Evolutionary conservation across 2,329 filamentous ascomycete genomes (phyloP), one percentile per base, ranked within the genome.

Genomic region (Clarireedia paspali): DNA sequence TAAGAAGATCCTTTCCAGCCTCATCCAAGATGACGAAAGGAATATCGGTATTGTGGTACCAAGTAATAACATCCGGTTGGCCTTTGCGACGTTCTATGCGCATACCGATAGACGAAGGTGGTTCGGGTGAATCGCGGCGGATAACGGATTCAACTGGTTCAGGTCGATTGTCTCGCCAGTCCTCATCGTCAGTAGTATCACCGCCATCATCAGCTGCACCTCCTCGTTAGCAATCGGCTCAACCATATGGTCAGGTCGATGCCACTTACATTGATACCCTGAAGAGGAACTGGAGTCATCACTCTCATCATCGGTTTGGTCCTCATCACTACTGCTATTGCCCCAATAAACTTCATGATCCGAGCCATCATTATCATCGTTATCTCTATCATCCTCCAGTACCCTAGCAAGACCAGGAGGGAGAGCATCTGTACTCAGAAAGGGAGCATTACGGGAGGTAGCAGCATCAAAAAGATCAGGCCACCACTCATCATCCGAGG

Each of bases 171-270:
- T 53, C 51, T 48, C 30, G 48, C 51, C 51, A 53, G 30, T 53
- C 51, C 47, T 53, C 51, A 26, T 53, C 51, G 12, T 53, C 51
- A 38, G 51, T 53, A 15, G 51, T 53, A 10, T 53, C 40, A 15
- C 51, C 51, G 20, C 51, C 51, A 20, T 39, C 27, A 69, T 82
- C 80, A 66, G 78, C 79, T 82, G 47, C 23, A 53, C 26, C 38
- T 39, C n/a, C 5, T 30, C 17, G 26, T 53, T 27, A 53, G 51
- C 47, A 27, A 26, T 48, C 12, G 34, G 34, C 34, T 48, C 30
- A 47, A 27, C 3, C 14, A 27, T 23, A 15, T 17, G n/a, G 42
- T 48, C 23, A 9, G 44, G 46, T 39, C 27, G 12, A 17, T 9
- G 26, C 23, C 20, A 53, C 51, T 53, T 53, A 53, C 51, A 53